Conservation (phyloP, 176 grass and related monocot species). For the Raddia distichophylla region DNA sequence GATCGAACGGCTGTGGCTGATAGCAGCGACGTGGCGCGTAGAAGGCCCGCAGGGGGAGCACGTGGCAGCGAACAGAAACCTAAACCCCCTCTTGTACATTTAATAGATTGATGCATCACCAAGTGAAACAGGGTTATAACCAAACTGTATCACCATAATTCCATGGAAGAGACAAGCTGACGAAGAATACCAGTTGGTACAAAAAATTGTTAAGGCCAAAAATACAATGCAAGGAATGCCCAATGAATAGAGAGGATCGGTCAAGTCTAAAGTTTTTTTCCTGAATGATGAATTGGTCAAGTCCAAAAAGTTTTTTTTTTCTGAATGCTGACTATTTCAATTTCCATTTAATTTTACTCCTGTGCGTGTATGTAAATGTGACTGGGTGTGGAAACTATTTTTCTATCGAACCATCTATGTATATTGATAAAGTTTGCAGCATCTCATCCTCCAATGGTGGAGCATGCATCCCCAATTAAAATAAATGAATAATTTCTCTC, state of each 20-base stretch:
- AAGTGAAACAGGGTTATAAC: conserved; percentile 28
- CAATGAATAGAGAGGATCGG: background rate
- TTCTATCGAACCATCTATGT: background rate
- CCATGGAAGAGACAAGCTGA: conserved; percentile 25
- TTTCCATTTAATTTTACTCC: background rate
- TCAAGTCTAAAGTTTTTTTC: conserved; percentile 4
- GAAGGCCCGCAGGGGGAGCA: too few relatives aligned
- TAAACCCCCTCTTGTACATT: too few relatives aligned
- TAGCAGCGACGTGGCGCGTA: too few relatives aligned
- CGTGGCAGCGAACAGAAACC: too few relatives aligned
- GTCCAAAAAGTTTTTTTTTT: conserved; percentile 20
- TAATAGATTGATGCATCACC: too few relatives aligned
- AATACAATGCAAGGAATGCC: too few relatives aligned
- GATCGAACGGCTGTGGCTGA: too few relatives aligned
- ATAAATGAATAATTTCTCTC: background rate
- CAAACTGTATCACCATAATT: conserved; percentile 14
- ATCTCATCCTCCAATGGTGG: conserved; percentile 1
- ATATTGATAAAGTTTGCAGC: conserved; percentile 3
- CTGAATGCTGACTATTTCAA: background rate
- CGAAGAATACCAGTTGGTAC: conserved; percentile 9
- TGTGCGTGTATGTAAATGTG: background rate
- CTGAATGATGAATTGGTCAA: background rate
- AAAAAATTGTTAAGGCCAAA: conserved; percentile 13
- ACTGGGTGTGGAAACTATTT: background rate
- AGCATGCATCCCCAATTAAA: background rate